Evolutionary conservation across 208 protist species (phyloP), one percentile per base, ranked within the genome.

Genomic region (Vickermania ingenoplastis): DNA sequence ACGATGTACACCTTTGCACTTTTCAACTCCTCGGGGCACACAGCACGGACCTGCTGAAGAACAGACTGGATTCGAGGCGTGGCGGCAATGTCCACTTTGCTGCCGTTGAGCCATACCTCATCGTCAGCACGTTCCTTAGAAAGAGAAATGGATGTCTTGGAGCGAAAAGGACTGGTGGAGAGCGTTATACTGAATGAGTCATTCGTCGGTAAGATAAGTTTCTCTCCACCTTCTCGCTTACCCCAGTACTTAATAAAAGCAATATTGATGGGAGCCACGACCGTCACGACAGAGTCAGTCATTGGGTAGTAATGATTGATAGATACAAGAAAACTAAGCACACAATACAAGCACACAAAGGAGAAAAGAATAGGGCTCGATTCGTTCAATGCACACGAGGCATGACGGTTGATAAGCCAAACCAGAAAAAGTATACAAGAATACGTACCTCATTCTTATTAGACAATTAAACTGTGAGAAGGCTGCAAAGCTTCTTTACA

Each of bases 241-340:
- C 98, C 98, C 98, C 98, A 99, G 77, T 99, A 99, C 83, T 99
- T 99, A 71, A 99, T 97, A 54, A 99, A 97, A 26, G 98, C 98
- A 70, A 99, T 99, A 79, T 99, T 99, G 51, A 99, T 97, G 2
- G 97, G 97, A 25, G 96, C 96, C 67, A 86, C 82, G 22, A 96
- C 97, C 22, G 96, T 98, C 5, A 84, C 77, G 24, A 63, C n/a
- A 49, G n/a, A 29, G 23, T 29, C 23, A 14, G 30, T 54, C 1
- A 14, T 56, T 25, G 61, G 31, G 5, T 59, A 53, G 22, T 49
- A 31, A 24, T 57, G 26, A 24, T 52, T 54, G 41, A 50, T 1
- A 28, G n/a, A n/a, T 7, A 36, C 17, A 59, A 36, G 14, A 14
- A 31, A 59, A 59, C 26, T 24, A 59, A 41, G 11, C n/a, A 21